phyloP scores from a whole-genome alignment of 129 eudicot genomes.

The Pulicaria dysenterica region DNA sequence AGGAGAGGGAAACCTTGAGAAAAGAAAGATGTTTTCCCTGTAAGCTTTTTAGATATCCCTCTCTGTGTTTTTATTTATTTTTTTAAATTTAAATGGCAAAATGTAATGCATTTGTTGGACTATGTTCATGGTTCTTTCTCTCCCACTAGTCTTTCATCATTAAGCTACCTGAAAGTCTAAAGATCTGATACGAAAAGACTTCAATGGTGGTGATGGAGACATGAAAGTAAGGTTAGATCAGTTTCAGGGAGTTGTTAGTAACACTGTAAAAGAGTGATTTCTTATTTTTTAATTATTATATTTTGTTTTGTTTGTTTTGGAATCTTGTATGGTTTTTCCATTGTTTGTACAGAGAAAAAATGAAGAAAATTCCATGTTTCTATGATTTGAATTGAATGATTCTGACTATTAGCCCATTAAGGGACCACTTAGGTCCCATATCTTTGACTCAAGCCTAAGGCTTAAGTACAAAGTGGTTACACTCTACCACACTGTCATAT shows the following conservation, averaged over 20 bases:
- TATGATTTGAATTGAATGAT: conserved; percentile 30
- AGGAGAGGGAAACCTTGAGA: conserved; percentile 72
- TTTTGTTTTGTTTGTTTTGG: conserved; percentile 10
- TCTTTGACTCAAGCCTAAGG: no score
- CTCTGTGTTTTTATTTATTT: not conserved
- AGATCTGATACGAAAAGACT: not conserved
- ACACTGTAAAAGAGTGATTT: conserved; percentile 8
- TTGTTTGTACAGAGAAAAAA: conserved; percentile 34
- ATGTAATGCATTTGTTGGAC: not conserved
- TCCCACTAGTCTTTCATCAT: conserved; percentile 17
- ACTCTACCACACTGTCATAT: no score
- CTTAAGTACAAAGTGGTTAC: no score
- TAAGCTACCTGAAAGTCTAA: conserved; percentile 18
- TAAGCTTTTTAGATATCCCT: conserved; percentile 16
- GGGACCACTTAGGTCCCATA: no score
- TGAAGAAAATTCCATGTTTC: conserved; percentile 8
- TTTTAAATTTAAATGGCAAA: no score
- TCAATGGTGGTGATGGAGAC: conserved; percentile 26
- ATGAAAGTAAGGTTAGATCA: conserved; percentile 28
- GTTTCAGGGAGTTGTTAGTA: conserved; percentile 31
- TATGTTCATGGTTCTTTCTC: not conserved
- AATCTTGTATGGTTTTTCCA: conserved; percentile 11
- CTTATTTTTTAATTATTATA: not conserved
- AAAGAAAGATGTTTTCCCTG: conserved; percentile 16
- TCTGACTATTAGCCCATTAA: not conserved